phyloP scores from a whole-genome alignment of 345 rosid species.

The Hibiscus syriacus region DNA sequence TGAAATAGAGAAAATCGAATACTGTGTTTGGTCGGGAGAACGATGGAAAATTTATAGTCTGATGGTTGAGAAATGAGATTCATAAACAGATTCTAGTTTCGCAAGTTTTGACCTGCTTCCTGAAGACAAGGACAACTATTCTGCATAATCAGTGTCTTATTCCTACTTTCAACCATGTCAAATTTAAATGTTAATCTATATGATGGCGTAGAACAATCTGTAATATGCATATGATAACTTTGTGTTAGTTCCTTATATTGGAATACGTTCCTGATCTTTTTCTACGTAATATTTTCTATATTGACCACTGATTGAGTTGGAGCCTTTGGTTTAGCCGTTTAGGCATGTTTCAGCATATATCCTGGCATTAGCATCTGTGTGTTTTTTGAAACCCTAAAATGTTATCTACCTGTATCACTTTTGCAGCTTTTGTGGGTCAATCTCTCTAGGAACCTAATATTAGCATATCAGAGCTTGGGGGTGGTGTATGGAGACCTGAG shows the following conservation, averaged over 20 bases:
- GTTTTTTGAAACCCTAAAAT: neutral
- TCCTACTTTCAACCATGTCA: neutral
- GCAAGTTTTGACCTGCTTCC: neutral
- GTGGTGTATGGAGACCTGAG: slow-evolving; percentile 81
- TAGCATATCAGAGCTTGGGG: slow-evolving; percentile 91
- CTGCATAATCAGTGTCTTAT: neutral
- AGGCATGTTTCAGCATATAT: neutral
- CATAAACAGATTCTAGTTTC: neutral
- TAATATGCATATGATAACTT: neutral
- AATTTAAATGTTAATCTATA: neutral
- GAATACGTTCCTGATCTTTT: neutral
- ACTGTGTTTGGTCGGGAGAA: too few relatives aligned
- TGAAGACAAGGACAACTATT: neutral
- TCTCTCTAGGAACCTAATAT: slow-evolving; percentile 52
- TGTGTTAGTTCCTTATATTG: neutral
- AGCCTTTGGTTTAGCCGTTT: neutral
- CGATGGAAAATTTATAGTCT: too few relatives aligned
- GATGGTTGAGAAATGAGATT: neutral
- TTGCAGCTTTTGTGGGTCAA: slow-evolving; percentile 66
- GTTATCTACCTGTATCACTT: neutral
- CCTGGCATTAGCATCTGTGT: neutral
- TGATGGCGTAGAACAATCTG: neutral
- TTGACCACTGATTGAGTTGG: neutral
- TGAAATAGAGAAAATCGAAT: too few relatives aligned
- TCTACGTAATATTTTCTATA: neutral